Evolutionary conservation across 208 protist species (phyloP).

Genomic region (Phytomonas sp.): DNA sequence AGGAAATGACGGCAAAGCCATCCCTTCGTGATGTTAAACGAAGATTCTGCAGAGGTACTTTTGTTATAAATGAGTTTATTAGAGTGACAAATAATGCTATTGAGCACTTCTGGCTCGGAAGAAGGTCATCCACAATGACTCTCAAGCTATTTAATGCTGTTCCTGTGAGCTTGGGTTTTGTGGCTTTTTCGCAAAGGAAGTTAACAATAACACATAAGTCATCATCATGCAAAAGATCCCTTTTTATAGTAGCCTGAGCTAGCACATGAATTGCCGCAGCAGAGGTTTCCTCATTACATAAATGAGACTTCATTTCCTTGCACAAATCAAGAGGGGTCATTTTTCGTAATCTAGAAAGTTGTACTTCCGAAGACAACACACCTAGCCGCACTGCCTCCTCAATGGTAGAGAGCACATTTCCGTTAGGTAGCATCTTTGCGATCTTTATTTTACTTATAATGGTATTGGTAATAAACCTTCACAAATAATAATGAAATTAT

Average conservation of each 20-base stretch:
- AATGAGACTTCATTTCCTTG: conserved; percentile 24
- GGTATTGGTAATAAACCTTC: not conserved
- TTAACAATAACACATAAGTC: conserved; percentile 37
- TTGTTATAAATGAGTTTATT: conserved; percentile 9
- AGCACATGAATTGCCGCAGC: conserved; percentile 37
- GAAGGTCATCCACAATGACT: conserved; percentile 24
- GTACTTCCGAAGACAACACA: not conserved
- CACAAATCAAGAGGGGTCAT: conserved; percentile 34
- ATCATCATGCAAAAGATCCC: conserved; percentile 15
- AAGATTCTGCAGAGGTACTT: conserved; percentile 24
- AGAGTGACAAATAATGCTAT: conserved; percentile 14
- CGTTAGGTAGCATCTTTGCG: not conserved
- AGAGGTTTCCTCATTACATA: conserved; percentile 34
- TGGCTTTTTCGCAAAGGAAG: conserved; percentile 45
- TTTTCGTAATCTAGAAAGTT: not conserved
- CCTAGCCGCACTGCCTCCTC: not conserved
- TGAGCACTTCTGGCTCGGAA: conserved; percentile 9
- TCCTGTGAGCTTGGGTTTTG: conserved; percentile 22
- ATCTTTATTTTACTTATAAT: not conserved
- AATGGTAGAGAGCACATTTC: not conserved
- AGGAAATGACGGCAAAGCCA: conserved; percentile 18
- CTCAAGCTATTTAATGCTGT: conserved; percentile 27
- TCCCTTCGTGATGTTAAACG: conserved; percentile 19
- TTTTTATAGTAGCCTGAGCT: conserved; percentile 19
- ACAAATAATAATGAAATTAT: not conserved